Conservation (phyloP, 495 filamentous ascomycete species). For the Penicillium parvum region DNA sequence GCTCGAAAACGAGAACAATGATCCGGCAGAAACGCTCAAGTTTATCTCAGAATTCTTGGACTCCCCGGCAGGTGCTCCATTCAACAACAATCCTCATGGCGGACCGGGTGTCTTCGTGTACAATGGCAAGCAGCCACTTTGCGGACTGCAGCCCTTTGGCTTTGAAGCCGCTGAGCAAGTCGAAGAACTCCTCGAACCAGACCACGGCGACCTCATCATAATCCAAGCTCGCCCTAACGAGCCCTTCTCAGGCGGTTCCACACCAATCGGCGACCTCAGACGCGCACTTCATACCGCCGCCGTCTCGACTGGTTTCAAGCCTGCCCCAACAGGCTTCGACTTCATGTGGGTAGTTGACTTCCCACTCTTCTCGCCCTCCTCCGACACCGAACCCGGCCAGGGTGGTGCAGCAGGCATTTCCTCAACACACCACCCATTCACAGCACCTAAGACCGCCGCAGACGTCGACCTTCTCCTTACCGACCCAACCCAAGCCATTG, state of each 20-base stretch:
- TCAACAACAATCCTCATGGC: slow-evolving; percentile 62
- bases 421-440: slow-evolving; percentile 95
- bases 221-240: slow-evolving; percentile 68
- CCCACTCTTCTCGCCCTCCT: slow-evolving; percentile 78
- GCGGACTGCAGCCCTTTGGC: slow-evolving; percentile 70
- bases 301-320: slow-evolving; percentile 53
- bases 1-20: slow-evolving; percentile 44
- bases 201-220: slow-evolving; percentile 72
- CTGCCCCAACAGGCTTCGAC: slow-evolving; percentile 50
- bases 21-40: slow-evolving; percentile 45
- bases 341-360: slow-evolving; percentile 87
- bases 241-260: slow-evolving; percentile 62
- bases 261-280: slow-evolving; percentile 72
- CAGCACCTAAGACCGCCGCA: slow-evolving; percentile 65
- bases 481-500: slow-evolving; percentile 65
- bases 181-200: slow-evolving; percentile 47
- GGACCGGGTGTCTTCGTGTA: slow-evolving; percentile 72
- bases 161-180: slow-evolving; percentile 62
- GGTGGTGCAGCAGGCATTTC: slow-evolving; percentile 73
- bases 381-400: slow-evolving; percentile 72
- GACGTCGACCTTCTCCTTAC: slow-evolving; percentile 73
- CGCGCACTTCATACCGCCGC: slow-evolving; percentile 65
- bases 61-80: slow-evolving; percentile 53
- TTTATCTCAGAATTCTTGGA: slow-evolving; percentile 69
- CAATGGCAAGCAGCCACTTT: slow-evolving; percentile 63